Evolutionary conservation across 176 grass and related monocot genomes (phyloP), one percentile per base, ranked within the genome.

Genomic region (Oryza glaberrima): DNA sequence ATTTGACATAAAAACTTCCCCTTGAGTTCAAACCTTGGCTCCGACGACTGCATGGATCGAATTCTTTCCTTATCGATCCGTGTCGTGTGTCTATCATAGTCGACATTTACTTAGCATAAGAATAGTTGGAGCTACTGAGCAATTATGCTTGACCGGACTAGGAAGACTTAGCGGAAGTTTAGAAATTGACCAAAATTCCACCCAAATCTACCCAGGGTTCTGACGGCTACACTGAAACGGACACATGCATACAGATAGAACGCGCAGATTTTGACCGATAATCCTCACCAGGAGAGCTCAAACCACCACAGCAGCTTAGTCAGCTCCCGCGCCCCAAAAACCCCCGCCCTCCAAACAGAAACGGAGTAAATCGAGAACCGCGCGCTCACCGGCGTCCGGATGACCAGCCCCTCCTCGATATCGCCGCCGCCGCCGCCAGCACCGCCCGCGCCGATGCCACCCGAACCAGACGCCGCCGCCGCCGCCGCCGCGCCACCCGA

Each of bases 301-400:
- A 66, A 52, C 74, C 52, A 64, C 64, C 64, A 14, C 17, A 61
- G 23, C 19, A 91, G 70, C 81, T 77, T 81, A 49, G 69, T 32
- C 48, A 25, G 40, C 52, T 67, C 19, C 19, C 45, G 28, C 56
- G 69, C 32, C 43, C 17, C 64, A 52, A 70, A 52, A 25, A 0
- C 35, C 35, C 35, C 12, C 6, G 16, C 52, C 7, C 34, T 58
- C 70, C 40, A 25, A 26, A 81, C 36, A 69, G 23, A 76, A 44
- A 66, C 15, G 43, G 43, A 67, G 76, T 48, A 84, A 84, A 91
- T 83, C 75, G 41, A 36, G 61, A 61, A 32, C 30, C 30, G 9
- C 30, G 9, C 30, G 70, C 93, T 95, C 88, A 95, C 90, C 47
- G 88, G 88, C 47, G 93, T 95, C 68, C 86, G 91, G 56, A 95